A percentile compares a stretch with the other conserved stretches of the same genome.
phyloP scores from a whole-genome alignment of 2,329 filamentous ascomycete genomes.

The Calonectria hawksworthii region DNA sequence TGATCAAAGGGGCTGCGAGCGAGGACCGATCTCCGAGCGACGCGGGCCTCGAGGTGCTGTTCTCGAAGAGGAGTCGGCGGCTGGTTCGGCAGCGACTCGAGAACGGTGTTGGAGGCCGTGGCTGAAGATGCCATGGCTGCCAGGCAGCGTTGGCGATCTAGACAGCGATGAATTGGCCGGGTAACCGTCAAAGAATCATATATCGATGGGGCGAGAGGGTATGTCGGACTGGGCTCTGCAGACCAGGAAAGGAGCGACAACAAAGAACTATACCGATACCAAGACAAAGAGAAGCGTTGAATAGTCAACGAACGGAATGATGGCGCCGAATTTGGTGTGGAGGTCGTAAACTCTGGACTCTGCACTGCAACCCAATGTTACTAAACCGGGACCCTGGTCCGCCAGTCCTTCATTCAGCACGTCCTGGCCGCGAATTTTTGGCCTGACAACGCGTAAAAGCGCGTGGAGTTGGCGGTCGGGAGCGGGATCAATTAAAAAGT shows the following conservation, averaged over 20 bases:
- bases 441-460: conserved; percentile 41
- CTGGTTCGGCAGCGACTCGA: conserved; percentile 69
- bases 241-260: conserved; percentile 12
- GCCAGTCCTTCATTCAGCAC: conserved; percentile 30
- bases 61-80: conserved; percentile 79
- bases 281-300: background rate
- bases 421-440: conserved; percentile 38
- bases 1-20: conserved; percentile 55
- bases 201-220: conserved; percentile 26
- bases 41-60: conserved; percentile 56
- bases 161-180: conserved; percentile 51
- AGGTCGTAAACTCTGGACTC: conserved; percentile 23
- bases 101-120: conserved; percentile 51
- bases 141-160: conserved; percentile 57
- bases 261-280: conserved; percentile 1
- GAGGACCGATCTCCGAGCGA: conserved; percentile 52
- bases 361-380: conserved; percentile 20
- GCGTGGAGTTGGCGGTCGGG: conserved; percentile 35
- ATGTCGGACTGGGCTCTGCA: conserved; percentile 15
- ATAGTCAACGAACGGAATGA: background rate
- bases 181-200: conserved; percentile 41
- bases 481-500: conserved; percentile 45
- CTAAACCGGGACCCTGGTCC: conserved; percentile 27
- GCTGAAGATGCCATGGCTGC: conserved; percentile 60
- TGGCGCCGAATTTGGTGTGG: conserved; percentile 28